These are phyloP conservation scores for Camelina sativa DNA, from an alignment of 345 rosid species.

Conservation along the genomic window DNA sequence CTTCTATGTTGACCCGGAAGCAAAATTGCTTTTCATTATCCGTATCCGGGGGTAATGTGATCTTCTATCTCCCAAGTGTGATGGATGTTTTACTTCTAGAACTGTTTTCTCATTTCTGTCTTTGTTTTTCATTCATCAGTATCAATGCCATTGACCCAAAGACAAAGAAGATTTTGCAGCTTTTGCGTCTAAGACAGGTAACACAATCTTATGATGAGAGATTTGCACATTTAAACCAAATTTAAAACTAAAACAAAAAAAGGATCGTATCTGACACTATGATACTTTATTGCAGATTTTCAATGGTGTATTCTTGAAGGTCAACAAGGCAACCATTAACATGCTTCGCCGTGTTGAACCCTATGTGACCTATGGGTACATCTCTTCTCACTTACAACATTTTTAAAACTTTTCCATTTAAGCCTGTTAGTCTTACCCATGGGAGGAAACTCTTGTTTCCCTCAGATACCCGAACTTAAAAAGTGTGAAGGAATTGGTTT, in stretches of 20 bases:
- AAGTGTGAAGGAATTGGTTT: slow-evolving; percentile 72
- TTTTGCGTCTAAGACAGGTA: slow-evolving; percentile 84
- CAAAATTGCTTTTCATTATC: slow-evolving; percentile 68
- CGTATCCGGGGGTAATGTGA: slow-evolving; percentile 64
- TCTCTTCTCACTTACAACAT: neutral
- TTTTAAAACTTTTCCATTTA: neutral
- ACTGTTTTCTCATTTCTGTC: neutral
- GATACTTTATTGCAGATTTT: slow-evolving; percentile 52
- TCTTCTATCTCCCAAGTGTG: neutral
- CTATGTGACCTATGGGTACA: slow-evolving; percentile 77
- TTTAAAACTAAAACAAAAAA: neutral
- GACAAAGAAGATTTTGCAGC: slow-evolving; percentile 54
- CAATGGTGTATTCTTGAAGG: slow-evolving; percentile 81
- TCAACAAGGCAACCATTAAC: slow-evolving; percentile 48
- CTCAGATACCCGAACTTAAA: slow-evolving; percentile 69
- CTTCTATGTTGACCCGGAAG: slow-evolving; percentile 76
- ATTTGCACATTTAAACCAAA: neutral
- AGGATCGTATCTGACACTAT: neutral
- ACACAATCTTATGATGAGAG: neutral
- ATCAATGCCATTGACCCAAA: slow-evolving; percentile 78
- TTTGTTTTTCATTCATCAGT: slow-evolving; percentile 40
- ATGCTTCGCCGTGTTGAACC: slow-evolving; percentile 89
- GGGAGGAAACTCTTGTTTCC: neutral
- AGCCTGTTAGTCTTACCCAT: neutral
- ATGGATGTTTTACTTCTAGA: neutral